A percentile compares a stretch with the other conserved stretches of the same genome.
Evolutionary conservation across 768 basidiomycete genomes (phyloP).

Genomic region (Dentipellis sp.): DNA sequence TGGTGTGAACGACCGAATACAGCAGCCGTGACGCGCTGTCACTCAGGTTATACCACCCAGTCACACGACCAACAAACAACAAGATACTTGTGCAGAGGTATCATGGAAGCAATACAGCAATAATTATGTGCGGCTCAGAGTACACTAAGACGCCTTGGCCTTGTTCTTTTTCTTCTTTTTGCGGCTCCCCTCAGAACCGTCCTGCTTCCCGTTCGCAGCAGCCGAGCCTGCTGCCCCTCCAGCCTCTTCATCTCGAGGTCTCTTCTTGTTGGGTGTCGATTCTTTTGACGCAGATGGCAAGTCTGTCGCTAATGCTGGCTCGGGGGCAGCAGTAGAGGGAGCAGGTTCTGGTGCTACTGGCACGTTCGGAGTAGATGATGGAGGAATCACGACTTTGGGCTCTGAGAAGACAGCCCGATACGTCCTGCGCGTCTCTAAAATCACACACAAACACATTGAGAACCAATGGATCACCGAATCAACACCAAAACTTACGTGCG

Average conservation of each 20-base stretch:
- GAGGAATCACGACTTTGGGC: constrained; percentile 54
- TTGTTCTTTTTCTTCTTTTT: constrained; percentile 12
- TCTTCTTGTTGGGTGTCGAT: not conserved
- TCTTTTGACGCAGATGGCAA: too few species aligned
- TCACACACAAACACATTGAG: not conserved
- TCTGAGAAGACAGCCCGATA: constrained; percentile 76
- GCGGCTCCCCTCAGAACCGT: not conserved
- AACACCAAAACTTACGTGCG: constrained; percentile 46
- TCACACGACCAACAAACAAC: not conserved
- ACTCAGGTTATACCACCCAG: not conserved
- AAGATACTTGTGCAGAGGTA: not conserved
- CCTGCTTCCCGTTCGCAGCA: not conserved
- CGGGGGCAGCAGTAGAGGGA: too few species aligned
- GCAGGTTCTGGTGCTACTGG: not conserved
- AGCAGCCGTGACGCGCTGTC: not conserved
- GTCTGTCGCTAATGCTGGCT: too few species aligned
- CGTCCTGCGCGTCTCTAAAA: constrained; percentile 68
- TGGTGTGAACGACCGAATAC: not conserved
- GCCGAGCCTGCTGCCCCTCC: not conserved
- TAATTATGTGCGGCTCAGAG: not conserved
- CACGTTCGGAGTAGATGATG: not conserved
- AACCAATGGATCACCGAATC: not conserved
- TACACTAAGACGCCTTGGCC: not conserved
- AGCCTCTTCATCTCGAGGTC: constrained; percentile 3
- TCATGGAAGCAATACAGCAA: not conserved